Percentiles rank a stretch among this genome's conserved stretches.
Evolutionary conservation across 2,329 filamentous ascomycete genomes (phyloP).

Genomic region (Botryotinia narcissicola): DNA sequence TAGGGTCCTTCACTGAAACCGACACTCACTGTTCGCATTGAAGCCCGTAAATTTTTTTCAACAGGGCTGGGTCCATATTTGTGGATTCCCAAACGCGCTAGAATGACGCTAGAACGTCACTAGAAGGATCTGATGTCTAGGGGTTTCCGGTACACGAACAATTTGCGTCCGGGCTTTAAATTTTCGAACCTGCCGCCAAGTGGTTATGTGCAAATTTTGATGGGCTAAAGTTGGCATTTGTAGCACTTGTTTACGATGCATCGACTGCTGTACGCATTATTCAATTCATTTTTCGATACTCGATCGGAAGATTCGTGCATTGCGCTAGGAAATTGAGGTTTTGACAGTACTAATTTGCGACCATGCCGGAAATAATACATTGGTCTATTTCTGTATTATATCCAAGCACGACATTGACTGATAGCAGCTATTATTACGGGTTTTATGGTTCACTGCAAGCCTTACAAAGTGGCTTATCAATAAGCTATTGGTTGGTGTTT

Average conservation of each 20-base stretch:
- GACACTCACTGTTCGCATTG: not conserved
- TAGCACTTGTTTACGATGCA: not conserved
- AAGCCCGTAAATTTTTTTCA: not conserved
- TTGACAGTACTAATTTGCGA: not conserved
- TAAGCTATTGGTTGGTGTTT: not conserved
- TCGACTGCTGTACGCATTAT: not conserved
- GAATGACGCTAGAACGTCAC: not conserved
- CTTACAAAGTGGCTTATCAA: not conserved
- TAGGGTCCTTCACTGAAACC: not conserved
- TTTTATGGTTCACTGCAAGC: not conserved
- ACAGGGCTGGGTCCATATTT: too few species aligned
- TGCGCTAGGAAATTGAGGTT: not conserved
- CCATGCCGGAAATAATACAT: too few species aligned
- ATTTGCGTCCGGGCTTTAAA: not conserved
- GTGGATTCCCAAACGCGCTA: not conserved
- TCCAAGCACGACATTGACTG: not conserved
- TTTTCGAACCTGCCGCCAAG: not conserved
- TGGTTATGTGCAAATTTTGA: not conserved
- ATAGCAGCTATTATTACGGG: not conserved
- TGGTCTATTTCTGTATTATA: not conserved
- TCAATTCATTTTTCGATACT: not conserved
- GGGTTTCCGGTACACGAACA: constrained; percentile 9
- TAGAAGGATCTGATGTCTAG: constrained; percentile 15
- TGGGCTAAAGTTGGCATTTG: not conserved
- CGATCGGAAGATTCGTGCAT: not conserved